Evolutionary conservation across 257 asterid species (phyloP), one percentile per base, ranked within the genome.

Genomic region (Cordia subcordata): DNA sequence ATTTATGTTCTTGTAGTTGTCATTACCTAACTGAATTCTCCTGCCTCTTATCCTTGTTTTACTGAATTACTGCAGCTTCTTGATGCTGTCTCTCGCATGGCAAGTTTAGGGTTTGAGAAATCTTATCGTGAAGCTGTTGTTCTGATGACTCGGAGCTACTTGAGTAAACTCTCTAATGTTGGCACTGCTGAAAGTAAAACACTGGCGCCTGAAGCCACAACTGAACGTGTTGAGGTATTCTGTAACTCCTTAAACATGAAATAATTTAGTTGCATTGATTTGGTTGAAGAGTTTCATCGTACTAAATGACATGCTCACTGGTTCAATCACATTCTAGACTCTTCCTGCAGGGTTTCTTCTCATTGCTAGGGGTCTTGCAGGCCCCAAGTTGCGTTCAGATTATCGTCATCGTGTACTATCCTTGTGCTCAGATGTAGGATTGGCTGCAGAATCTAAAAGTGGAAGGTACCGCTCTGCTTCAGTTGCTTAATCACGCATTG

Each of bases 61-160:
- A 70, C 81, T 80, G 94, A 73, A 75, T 67, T 81, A 72, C 82
- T 85, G 95, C 97, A 93, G 99, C 96, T 93, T 80, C 96, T 93
- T 83, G 97, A 93, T 81, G 99, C 97, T 77, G 88, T 93, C 85
- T 87, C 99, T 81, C 96, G 92, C 80, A 70, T 93, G 89, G 96
- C 99, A 75, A 85, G 95, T 79, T 83, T 93, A 82, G 99, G 99
- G 64, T 93, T 83, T 65, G 96, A 90, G 73, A 90, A 90, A 76
- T 85, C 99, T 46, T 93, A 93, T 70, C 99, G 97, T 61, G 99
- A 93, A 82, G 96, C 85, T 68, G 81, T 90, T 62, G 99, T 93
- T 72, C 73, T 90, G 72, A 79, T 93, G 96, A 85, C 81, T 54
- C 82, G 97, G 68, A 85, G 94, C 83, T 93, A 93, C 87, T 67